phyloP scores from a whole-genome alignment of 2,329 filamentous ascomycete genomes.

The Neopestalotiopsis rosae region DNA sequence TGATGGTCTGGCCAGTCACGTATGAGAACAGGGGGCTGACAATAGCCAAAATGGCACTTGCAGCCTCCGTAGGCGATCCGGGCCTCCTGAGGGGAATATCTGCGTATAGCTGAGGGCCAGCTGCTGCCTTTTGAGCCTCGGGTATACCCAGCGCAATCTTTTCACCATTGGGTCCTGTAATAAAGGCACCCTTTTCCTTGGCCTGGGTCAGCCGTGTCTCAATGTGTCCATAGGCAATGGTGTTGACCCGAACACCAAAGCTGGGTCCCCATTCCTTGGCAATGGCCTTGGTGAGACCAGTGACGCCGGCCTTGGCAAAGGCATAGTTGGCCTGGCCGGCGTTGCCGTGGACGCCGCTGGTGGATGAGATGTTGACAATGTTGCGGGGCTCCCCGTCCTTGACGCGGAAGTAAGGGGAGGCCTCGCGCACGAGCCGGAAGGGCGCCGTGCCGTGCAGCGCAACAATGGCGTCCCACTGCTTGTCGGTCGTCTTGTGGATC shows the following conservation, averaged over 20 bases:
- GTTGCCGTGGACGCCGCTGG: conserved; percentile 83
- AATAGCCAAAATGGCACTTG: conserved; percentile 76
- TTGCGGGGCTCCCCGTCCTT: conserved; percentile 79
- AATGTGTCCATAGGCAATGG: conserved; percentile 84
- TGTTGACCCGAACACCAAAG: conserved; percentile 84
- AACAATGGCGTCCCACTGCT: conserved; percentile 90
- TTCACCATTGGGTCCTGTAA: conserved; percentile 76
- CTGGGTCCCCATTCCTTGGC: conserved; percentile 89
- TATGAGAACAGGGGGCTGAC: conserved; percentile 85
- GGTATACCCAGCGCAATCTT: conserved; percentile 80
- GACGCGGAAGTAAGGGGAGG: conserved; percentile 86
- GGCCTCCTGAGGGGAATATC: conserved; percentile 83
- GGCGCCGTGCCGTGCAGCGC: conserved; percentile 84
- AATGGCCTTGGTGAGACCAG: conserved; percentile 85
- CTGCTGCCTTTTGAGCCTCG: conserved; percentile 55
- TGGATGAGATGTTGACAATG: conserved; percentile 85
- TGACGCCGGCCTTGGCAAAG: conserved; percentile 82
- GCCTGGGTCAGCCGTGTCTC: conserved; percentile 79
- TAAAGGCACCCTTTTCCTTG: conserved; percentile 83
- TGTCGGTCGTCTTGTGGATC: conserved; percentile 90
- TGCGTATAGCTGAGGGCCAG: conserved; percentile 50
- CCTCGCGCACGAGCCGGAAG: conserved; percentile 81
- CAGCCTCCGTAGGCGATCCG: conserved; percentile 81
- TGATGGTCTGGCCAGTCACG: conserved; percentile 85
- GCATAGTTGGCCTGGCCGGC: conserved; percentile 92